These are phyloP conservation scores for Hypsizygus ulmarius DNA, from an alignment of 1,284 basidiomycete genomes.

Conservation along the genomic window DNA sequence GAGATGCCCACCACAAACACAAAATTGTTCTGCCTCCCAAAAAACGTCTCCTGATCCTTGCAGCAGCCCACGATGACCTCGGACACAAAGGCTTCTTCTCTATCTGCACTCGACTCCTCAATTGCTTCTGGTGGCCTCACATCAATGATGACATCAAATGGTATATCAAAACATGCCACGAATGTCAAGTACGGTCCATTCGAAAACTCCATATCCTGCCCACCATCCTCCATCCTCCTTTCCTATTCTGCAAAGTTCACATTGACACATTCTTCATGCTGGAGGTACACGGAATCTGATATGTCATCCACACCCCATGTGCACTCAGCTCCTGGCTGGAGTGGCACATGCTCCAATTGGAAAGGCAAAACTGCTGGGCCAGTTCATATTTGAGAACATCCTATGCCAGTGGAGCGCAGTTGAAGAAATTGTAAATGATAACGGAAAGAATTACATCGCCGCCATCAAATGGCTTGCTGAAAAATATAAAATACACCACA, in stretches of 20 bases:
- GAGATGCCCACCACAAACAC: slow-evolving; percentile 5
- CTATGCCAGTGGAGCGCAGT: background rate
- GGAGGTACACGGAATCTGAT: background rate
- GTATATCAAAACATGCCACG: slow-evolving; percentile 35
- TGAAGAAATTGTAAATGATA: slow-evolving; percentile 1
- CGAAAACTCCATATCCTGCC: slow-evolving; percentile 31
- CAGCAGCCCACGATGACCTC: background rate
- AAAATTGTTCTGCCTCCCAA: slow-evolving; percentile 7
- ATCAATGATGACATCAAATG: slow-evolving; percentile 27
- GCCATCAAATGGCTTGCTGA: slow-evolving; percentile 1
- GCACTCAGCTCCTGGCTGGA: background rate
- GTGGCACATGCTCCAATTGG: background rate
- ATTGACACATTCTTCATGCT: background rate
- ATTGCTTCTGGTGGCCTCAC: slow-evolving; percentile 25
- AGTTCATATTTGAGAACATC: background rate
- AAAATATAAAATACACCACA: slow-evolving; percentile 1
- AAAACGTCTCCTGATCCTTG: background rate
- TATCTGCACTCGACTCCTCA: slow-evolving; percentile 7
- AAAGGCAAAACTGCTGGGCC: background rate
- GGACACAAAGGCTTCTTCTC: slow-evolving; percentile 12
- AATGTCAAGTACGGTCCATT: slow-evolving; percentile 31
- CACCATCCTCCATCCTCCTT: slow-evolving; percentile 13
- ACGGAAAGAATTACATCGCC: background rate
- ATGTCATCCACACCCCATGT: background rate
- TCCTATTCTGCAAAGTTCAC: background rate